Evolutionary conservation across 176 grass and related monocot species (phyloP).

Genomic region (Avena sativa): DNA sequence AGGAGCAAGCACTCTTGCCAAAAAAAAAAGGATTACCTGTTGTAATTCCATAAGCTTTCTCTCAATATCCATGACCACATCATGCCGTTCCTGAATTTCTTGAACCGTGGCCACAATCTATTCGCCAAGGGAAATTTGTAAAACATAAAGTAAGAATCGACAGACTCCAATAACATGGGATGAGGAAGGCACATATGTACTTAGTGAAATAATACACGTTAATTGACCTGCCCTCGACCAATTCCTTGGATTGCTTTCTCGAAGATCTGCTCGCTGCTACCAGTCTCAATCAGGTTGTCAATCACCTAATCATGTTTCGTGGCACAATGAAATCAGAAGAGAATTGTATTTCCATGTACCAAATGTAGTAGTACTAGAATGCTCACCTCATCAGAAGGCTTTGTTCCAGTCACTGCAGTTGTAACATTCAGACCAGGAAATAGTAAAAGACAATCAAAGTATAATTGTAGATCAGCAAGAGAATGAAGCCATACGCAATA

Average conservation of each 20-base stretch:
- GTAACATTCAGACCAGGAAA: constrained; percentile 31
- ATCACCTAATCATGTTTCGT: constrained; percentile 56
- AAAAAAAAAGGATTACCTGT: constrained; percentile 53
- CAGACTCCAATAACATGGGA: not conserved
- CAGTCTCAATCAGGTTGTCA: constrained; percentile 82
- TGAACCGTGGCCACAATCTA: constrained; percentile 69
- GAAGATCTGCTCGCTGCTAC: constrained; percentile 89
- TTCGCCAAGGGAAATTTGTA: constrained; percentile 22
- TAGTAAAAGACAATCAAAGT: not conserved
- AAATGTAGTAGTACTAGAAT: not conserved
- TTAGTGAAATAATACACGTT: not conserved
- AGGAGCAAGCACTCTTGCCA: not conserved
- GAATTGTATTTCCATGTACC: not conserved
- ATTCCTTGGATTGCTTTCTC: constrained; percentile 86
- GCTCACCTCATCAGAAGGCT: constrained; percentile 67
- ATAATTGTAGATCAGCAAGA: not conserved
- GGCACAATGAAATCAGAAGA: constrained; percentile 9
- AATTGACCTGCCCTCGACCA: constrained; percentile 76
- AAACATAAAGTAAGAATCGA: constrained; percentile 18
- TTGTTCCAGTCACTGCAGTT: constrained; percentile 70
- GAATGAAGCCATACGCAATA: not conserved
- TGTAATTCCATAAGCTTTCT: constrained; percentile 83
- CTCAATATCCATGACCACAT: constrained; percentile 85
- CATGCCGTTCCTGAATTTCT: constrained; percentile 95
- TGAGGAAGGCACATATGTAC: not conserved